phyloP scores from a whole-genome alignment of 2,329 filamentous ascomycete genomes.

The Nemania diffusa region DNA sequence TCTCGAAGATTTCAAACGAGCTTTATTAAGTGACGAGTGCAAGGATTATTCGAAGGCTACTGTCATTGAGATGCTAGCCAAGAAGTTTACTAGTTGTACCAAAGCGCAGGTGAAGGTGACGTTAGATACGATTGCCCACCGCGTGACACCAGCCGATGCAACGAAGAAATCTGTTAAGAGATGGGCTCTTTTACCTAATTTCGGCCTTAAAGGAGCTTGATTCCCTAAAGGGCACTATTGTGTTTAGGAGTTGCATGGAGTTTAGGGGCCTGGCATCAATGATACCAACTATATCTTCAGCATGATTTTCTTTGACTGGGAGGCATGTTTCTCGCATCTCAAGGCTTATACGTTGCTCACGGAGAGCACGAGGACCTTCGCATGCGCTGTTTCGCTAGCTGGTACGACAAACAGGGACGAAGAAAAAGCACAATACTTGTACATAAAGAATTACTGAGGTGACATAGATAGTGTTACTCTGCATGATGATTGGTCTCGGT shows the following conservation, averaged over 20 bases:
- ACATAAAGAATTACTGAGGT: conserved; percentile 17
- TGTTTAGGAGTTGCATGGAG: conserved; percentile 23
- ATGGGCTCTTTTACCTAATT: conserved; percentile 44
- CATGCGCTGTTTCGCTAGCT: conserved; percentile 3
- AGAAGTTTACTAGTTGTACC: conserved; percentile 75
- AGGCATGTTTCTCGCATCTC: conserved; percentile 17
- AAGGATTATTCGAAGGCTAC: conserved; percentile 74
- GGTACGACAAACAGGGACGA: conserved; percentile 3
- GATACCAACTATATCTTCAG: conserved; percentile 31
- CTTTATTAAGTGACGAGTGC: conserved; percentile 72
- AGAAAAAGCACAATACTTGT: conserved; percentile 13
- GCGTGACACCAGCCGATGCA: conserved; percentile 58
- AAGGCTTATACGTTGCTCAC: conserved; percentile 9
- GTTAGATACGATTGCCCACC: conserved; percentile 71
- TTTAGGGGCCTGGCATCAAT: conserved; percentile 11
- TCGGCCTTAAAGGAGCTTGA: conserved; percentile 13
- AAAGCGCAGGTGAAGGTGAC: conserved; percentile 78
- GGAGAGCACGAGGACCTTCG: not conserved
- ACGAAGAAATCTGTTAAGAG: conserved; percentile 69
- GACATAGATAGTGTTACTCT: conserved; percentile 3
- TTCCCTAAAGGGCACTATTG: not conserved
- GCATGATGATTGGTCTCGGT: not conserved
- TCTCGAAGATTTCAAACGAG: conserved; percentile 73
- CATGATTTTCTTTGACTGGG: conserved; percentile 16
- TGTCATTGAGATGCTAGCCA: conserved; percentile 78